These are phyloP conservation scores for Mitragyna speciosa DNA, from an alignment of 257 asterid species.

Conservation along the genomic window DNA sequence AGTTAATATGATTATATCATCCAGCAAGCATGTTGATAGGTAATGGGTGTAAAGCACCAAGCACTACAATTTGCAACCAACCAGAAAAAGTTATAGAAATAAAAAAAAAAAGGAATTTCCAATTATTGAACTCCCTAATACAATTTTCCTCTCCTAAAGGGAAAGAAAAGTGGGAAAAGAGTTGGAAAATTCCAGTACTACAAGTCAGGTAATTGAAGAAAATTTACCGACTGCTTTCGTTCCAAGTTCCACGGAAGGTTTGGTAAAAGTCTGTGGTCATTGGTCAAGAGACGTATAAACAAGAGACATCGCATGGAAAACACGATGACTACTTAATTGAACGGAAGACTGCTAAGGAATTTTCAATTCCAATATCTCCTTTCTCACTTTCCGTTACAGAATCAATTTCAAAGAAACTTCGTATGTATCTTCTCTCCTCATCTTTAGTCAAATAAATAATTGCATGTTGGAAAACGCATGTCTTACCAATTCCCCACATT, in stretches of 20 bases:
- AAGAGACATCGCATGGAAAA: neutral
- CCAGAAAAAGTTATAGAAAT: no score
- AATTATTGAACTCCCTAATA: no score
- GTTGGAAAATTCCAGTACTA: neutral
- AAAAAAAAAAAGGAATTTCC: no score
- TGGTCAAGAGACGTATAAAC: neutral
- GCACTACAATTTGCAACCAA: no score
- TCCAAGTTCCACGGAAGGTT: neutral
- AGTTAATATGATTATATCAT: no score
- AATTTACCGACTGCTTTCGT: neutral
- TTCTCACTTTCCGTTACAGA: neutral
- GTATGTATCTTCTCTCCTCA: neutral
- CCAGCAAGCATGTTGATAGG: no score
- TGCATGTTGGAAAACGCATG: neutral
- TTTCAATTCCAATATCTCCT: neutral
- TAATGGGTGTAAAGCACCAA: no score
- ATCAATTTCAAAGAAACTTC: constrained; percentile 1
- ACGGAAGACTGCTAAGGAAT: neutral
- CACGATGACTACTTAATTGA: neutral
- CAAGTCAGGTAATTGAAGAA: neutral
- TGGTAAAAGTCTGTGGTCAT: neutral
- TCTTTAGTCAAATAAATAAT: neutral
- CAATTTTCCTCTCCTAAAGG: neutral
- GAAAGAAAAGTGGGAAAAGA: neutral
- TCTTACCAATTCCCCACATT: neutral